Evolutionary conservation across 805 yeast species (phyloP).

Genomic region (Candida ipomoeae): DNA sequence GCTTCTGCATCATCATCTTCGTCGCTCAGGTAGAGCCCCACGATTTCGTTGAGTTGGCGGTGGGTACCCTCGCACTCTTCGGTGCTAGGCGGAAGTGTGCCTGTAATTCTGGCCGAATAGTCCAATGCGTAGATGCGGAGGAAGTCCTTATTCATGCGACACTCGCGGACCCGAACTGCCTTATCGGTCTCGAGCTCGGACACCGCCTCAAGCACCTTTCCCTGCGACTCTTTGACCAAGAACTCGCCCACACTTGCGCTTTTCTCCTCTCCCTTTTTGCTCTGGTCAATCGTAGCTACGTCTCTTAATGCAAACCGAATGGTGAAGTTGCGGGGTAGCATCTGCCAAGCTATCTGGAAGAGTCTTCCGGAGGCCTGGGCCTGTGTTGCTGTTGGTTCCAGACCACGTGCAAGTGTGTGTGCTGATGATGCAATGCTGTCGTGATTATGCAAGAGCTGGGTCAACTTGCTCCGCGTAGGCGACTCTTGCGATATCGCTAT

Average conservation of each 20-base stretch:
- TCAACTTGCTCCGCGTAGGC: slow-evolving; percentile 2
- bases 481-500: background rate
- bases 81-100: slow-evolving; percentile 7
- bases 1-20: background rate
- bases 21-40: background rate
- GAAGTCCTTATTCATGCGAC: slow-evolving; percentile 16
- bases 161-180: slow-evolving; percentile 12
- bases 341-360: slow-evolving; percentile 3
- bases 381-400: background rate
- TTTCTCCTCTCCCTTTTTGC: background rate
- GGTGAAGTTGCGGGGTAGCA: background rate
- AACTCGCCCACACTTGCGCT: background rate
- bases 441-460: background rate
- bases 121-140: slow-evolving; percentile 18
- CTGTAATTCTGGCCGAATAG: slow-evolving; percentile 10
- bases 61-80: slow-evolving; percentile 6
- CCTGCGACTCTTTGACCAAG: background rate
- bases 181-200: background rate
- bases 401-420: background rate
- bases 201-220: background rate
- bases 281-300: background rate
- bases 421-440: background rate
- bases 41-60: background rate
- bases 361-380: background rate
- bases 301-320: slow-evolving; percentile 1